Evolutionary conservation across 1,284 basidiomycete species (phyloP).

Genomic region (Trametes pubescens): DNA sequence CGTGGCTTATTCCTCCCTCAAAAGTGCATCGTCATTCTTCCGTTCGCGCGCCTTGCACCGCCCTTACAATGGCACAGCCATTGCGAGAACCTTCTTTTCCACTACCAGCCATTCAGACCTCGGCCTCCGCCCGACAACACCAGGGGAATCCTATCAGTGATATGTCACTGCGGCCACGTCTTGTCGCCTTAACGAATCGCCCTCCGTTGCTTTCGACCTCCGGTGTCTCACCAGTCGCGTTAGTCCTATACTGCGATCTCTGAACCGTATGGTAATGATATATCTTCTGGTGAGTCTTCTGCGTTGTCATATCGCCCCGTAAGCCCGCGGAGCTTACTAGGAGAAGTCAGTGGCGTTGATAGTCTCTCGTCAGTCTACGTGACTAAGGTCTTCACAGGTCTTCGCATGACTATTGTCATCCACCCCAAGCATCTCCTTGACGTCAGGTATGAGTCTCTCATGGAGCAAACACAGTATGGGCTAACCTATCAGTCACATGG

Average conservation of each 20-base stretch:
- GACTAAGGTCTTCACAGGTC: no score
- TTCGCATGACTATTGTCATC: no score
- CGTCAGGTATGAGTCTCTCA: no score
- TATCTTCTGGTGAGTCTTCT: not conserved
- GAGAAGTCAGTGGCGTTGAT: no score
- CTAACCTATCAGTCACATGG: no score
- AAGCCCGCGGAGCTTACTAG: no score
- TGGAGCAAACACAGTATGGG: no score
- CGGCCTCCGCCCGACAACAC: not conserved
- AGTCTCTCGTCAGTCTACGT: no score
- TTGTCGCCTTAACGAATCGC: not conserved
- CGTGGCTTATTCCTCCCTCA: not conserved
- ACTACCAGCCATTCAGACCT: not conserved
- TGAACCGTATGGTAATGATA: not conserved
- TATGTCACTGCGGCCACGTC: constrained; percentile 2
- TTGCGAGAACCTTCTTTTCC: not conserved
- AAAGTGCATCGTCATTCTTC: no score
- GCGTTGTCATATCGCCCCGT: not conserved
- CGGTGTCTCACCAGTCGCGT: not conserved
- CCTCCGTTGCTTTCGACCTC: not conserved
- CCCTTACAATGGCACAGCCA: not conserved
- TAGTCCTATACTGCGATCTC: not conserved
- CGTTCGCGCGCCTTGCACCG: not conserved
- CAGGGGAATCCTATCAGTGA: constrained; percentile 18
- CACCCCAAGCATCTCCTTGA: no score